Evolutionary conservation across 768 basidiomycete genomes (phyloP), one percentile per base, ranked within the genome.

Genomic region (Leccinum subtestaceum): DNA sequence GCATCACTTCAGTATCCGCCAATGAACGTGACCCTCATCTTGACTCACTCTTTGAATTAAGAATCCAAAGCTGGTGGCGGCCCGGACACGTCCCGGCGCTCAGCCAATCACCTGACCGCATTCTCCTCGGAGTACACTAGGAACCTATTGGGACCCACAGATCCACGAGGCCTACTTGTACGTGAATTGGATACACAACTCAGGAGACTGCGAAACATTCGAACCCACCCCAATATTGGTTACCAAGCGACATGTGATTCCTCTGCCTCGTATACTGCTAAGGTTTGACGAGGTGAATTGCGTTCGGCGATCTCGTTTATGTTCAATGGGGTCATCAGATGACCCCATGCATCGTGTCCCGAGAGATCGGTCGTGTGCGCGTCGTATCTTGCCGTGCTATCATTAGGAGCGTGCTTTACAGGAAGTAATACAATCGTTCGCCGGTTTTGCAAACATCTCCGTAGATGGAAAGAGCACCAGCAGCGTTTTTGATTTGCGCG

Each of bases 251-350:
- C 45, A n/a, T n/a, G 19, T 2, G 10, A 29, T 10, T 9, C 40
- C 17, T 25, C 31, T 12, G 12, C 31, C 32, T 32, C 25, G 21
- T 38, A 40, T 12, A 8, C 15, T 23, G 15, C 49, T 23, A 62
- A n/a, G 19, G n/a, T 62, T 62, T 9, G 10, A n/a, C 4, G 15
- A 59, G 59, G 15, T 36, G 56, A 59, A 58, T 52, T 63, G 54
- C 23, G 5, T 5, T 23, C 19, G 31, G 17, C 32, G 49, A 52
- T 60, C 25, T 32, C 25, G 25, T 32, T 51, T 36, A 21, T 38
- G 34, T 29, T 36, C 0, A 29, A 29, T 29, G 40, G 36, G 19
- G 31, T 19, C 15, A 17, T 5, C 10, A 58, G 8, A 23, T 2
- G 36, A 15, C 8, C 17, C 25, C 15, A 5, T 31, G 3, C 13